Conservation (phyloP, 805 yeast species). For the Kodamaea kaohsiungensis region DNA sequence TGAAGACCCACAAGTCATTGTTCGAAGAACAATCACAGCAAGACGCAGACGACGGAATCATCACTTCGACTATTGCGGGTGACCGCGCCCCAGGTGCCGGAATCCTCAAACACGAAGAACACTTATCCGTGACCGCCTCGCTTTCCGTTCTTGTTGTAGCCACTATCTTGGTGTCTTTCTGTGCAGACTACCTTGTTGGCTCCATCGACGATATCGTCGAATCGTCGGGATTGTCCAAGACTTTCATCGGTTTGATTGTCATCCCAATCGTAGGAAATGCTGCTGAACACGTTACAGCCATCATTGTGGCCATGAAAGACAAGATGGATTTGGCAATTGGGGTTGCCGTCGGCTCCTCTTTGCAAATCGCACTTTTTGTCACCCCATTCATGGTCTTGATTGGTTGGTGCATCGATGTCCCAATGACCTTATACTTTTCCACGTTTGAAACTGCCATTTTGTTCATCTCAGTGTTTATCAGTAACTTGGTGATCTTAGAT, state of each 20-base stretch:
- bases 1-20: constrained; percentile 76
- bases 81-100: constrained; percentile 23
- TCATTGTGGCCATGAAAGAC: constrained; percentile 90
- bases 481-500: constrained; percentile 84
- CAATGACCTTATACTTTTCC: constrained; percentile 90
- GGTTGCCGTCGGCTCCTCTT: constrained; percentile 93
- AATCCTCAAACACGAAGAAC: constrained; percentile 25
- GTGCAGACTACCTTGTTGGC: constrained; percentile 93
- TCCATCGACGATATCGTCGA: constrained; percentile 89
- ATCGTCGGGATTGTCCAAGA: constrained; percentile 83
- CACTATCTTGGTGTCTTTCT: constrained; percentile 79
- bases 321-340: constrained; percentile 98
- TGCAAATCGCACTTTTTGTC: constrained; percentile 92
- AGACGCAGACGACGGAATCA: constrained; percentile 39
- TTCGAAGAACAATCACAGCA: constrained; percentile 54
- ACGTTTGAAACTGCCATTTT: constrained; percentile 92
- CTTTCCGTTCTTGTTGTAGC: constrained; percentile 57
- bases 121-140: constrained; percentile 56
- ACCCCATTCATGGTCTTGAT: constrained; percentile 92
- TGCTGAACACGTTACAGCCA: constrained; percentile 97
- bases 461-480: constrained; percentile 85
- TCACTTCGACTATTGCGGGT: constrained; percentile 30
- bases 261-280: constrained; percentile 98
- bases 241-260: constrained; percentile 90
- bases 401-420: constrained; percentile 91